Base-by-base conservation (phyloP, 2,329 filamentous ascomycete genomes). In the Aspergillus sojae region DNA sequence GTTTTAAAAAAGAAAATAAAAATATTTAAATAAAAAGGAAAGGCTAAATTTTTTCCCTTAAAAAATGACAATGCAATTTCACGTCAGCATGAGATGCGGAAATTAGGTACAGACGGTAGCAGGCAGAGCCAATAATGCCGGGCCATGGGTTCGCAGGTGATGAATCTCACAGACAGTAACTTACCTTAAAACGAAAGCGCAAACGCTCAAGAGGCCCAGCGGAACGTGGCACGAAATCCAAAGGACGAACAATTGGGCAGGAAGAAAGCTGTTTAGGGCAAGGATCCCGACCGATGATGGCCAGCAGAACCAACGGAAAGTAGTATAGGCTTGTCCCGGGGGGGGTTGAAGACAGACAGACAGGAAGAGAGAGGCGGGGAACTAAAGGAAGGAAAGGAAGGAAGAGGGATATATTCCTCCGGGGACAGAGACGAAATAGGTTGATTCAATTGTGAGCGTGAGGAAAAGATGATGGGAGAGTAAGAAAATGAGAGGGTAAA, bases 221-320 rank as follows among this genome's bases (percentile, higher is more conserved):
- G 65, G 63, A 69, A 69, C 67, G 67, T 69, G 66, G 67, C 67
- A 69, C 65, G 62, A 67, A 67, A 67, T 62, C 59, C 45, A 62
- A 61, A 64, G 58, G 53, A 61, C 54, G 57, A 68, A 68, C 67
- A 69, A 68, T 69, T 68, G 66, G 67, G 62, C 61, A 68, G 64
- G 61, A 64, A 63, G 57, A 60, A 52, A 39, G 57, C 46, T 52
- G 28, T 41, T 65, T 65, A 68, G 66, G 66, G 66, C 62, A 66
- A 63, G 62, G 65, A 58, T 34, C 57, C 62, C 65, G 65, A 65
- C 65, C 61, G 65, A 67, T 32, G 19, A 52, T 61, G 61, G 63
- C 57, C 58, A 62, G 54, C n/a, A 60, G 59, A 57, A 64, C 57
- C 62, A 62, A 61, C 58, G 46, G 48, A 61, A 56, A 36, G 53